Percentiles rank a stretch among this genome's conserved stretches.
phyloP scores from a whole-genome alignment of 2,329 filamentous ascomycete species.

The Dryadomyces quercus-mongolicae region DNA sequence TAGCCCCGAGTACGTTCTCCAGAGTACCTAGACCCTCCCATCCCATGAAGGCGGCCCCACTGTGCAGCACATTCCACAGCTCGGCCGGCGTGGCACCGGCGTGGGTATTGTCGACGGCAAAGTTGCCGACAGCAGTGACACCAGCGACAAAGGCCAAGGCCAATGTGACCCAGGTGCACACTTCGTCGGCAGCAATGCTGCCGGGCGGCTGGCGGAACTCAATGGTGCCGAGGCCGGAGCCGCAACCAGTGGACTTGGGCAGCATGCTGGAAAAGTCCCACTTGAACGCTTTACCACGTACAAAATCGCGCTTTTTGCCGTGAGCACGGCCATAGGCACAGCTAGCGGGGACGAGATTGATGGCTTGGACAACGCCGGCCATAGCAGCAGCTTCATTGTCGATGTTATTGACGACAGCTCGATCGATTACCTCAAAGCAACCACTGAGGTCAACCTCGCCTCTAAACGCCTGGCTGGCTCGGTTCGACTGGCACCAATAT shows the following conservation, averaged over 20 bases:
- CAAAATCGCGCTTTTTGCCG: conserved; percentile 20
- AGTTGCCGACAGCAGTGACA: conserved; percentile 11
- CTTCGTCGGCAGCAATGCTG: conserved; percentile 18
- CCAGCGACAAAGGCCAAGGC: conserved; percentile 22
- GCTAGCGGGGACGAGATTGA: conserved; percentile 20
- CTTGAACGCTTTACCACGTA: conserved; percentile 27
- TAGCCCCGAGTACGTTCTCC: conserved; percentile 12
- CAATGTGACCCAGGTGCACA: conserved; percentile 19
- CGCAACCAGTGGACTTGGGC: not conserved
- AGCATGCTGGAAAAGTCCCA: conserved; percentile 24
- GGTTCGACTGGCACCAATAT: conserved; percentile 26
- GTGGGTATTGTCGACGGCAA: conserved; percentile 1
- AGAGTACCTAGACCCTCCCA: conserved; percentile 18
- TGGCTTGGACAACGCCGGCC: conserved; percentile 11
- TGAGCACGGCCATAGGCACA: conserved; percentile 20
- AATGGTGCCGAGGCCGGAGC: conserved; percentile 17
- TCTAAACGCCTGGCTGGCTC: conserved; percentile 16
- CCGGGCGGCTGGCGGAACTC: conserved; percentile 26
- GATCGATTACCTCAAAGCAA: conserved; percentile 17
- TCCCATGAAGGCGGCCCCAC: conserved; percentile 14
- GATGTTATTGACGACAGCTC: conserved; percentile 12
- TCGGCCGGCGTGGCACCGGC: conserved; percentile 13
- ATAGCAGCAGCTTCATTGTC: conserved; percentile 3
- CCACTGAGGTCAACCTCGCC: conserved; percentile 7
- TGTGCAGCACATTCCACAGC: conserved; percentile 15